phyloP scores from a whole-genome alignment of 495 filamentous ascomycete genomes.

The Lepraria neglecta region DNA sequence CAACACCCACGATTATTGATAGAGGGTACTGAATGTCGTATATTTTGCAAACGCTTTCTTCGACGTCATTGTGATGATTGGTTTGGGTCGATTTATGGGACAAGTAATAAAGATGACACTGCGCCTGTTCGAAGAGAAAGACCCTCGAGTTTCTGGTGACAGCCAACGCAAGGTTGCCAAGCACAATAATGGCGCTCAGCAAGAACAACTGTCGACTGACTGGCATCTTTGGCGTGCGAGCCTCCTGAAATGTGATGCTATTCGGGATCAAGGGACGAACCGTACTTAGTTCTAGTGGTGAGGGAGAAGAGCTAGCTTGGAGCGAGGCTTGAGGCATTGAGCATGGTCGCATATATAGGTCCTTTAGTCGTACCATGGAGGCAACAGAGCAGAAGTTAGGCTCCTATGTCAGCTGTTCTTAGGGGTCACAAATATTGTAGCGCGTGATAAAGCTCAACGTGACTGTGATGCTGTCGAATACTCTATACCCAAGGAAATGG shows the following conservation, averaged over 20 bases:
- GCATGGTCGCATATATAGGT: too few relatives aligned
- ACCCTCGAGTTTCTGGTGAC: constrained; percentile 12
- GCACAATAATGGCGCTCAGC: constrained; percentile 11
- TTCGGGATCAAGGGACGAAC: too few relatives aligned
- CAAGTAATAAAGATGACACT: constrained; percentile 15
- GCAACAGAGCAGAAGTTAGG: too few relatives aligned
- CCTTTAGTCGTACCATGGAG: too few relatives aligned
- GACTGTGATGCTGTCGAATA: too few relatives aligned
- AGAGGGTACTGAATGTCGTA: constrained; percentile 12
- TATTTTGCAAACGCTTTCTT: constrained; percentile 14
- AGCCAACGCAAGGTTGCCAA: constrained; percentile 12
- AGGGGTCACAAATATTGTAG: too few relatives aligned
- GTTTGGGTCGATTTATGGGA: constrained; percentile 5
- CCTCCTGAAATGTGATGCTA: neutral
- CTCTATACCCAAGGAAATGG: too few relatives aligned
- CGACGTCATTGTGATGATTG: neutral
- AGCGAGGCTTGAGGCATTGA: too few relatives aligned
- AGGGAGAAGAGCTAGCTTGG: too few relatives aligned
- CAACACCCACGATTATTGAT: constrained; percentile 12
- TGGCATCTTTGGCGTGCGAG: neutral
- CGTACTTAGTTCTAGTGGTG: too few relatives aligned
- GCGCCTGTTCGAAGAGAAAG: constrained; percentile 18
- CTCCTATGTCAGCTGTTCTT: too few relatives aligned
- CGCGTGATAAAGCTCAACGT: too few relatives aligned
- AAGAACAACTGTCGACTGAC: constrained; percentile 12